Evolutionary conservation across 257 asterid genomes (phyloP).

Genomic region (Solanum sparsipilum): DNA sequence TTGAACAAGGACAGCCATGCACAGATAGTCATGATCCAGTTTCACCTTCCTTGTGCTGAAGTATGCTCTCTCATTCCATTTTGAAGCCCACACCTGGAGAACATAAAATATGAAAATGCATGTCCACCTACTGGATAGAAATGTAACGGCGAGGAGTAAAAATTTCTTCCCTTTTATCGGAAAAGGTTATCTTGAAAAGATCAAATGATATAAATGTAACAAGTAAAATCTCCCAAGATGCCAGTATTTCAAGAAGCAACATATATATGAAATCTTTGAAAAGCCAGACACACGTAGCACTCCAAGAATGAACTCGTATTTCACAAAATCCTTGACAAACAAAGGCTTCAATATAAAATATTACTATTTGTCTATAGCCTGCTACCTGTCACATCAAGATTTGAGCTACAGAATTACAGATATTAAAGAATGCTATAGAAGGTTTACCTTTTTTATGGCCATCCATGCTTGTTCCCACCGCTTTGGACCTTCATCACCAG

Average conservation of each 20-base stretch:
- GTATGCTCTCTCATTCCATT: conserved; percentile 99
- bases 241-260: neutral
- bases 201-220: neutral
- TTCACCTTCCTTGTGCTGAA: conserved; percentile 95
- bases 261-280: neutral
- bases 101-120: neutral
- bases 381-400: neutral
- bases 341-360: neutral
- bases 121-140: neutral
- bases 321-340: neutral
- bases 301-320: neutral
- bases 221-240: neutral
- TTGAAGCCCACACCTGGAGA: conserved; percentile 97
- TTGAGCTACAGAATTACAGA: neutral
- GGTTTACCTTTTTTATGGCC: conserved; percentile 80
- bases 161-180: neutral
- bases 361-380: neutral
- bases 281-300: neutral
- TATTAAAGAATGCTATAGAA: neutral
- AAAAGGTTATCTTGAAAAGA: neutral
- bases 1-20: conserved; percentile 99
- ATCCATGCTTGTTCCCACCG: conserved; percentile 99
- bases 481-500: conserved; percentile 92
- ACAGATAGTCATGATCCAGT: conserved; percentile 81
- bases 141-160: neutral